phyloP scores from a whole-genome alignment of 2,329 filamentous ascomycete genomes.

The Mycocentrospora acerina region DNA sequence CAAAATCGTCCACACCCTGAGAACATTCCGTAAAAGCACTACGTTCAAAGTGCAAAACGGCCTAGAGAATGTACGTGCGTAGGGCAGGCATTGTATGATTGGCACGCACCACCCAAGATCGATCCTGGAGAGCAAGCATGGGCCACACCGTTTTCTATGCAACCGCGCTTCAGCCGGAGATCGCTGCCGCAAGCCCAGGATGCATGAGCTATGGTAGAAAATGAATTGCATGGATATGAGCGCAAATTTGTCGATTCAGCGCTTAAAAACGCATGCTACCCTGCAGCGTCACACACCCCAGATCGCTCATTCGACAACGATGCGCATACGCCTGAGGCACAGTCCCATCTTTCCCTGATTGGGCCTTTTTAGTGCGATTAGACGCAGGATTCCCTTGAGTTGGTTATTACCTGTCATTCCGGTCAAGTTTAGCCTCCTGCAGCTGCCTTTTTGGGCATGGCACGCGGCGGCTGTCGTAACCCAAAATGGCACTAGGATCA shows the following conservation, averaged over 20 bases:
- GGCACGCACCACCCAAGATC: conserved; percentile 1
- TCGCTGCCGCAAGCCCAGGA: conserved; percentile 16
- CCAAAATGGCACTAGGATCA: conserved; percentile 12
- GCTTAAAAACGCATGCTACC: conserved; percentile 19
- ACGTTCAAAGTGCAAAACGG: no score
- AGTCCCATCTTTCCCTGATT: conserved; percentile 16
- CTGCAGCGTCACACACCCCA: conserved; percentile 15
- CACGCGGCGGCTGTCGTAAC: conserved; percentile 22
- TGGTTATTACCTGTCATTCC: conserved; percentile 20
- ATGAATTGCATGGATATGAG: conserved; percentile 10
- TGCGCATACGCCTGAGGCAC: conserved; percentile 25
- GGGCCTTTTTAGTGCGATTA: conserved; percentile 23
- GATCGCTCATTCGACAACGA: conserved; percentile 19
- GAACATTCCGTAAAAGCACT: no score
- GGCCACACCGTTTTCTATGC: conserved; percentile 14
- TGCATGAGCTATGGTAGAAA: conserved; percentile 11
- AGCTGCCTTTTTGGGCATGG: conserved; percentile 11
- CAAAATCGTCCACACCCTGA: neutral
- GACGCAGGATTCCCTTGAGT: conserved; percentile 29
- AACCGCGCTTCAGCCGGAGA: conserved; percentile 16
- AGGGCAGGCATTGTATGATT: conserved; percentile 1
- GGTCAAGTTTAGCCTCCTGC: conserved; percentile 13
- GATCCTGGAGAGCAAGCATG: neutral
- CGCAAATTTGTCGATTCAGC: conserved; percentile 18
- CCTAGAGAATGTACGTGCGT: no score